A percentile compares a stretch with the other conserved stretches of the same genome.
These are phyloP conservation scores for Endogone sp. DNA, from an alignment of 192 early-diverging fungal species.

Conservation along the genomic window DNA sequence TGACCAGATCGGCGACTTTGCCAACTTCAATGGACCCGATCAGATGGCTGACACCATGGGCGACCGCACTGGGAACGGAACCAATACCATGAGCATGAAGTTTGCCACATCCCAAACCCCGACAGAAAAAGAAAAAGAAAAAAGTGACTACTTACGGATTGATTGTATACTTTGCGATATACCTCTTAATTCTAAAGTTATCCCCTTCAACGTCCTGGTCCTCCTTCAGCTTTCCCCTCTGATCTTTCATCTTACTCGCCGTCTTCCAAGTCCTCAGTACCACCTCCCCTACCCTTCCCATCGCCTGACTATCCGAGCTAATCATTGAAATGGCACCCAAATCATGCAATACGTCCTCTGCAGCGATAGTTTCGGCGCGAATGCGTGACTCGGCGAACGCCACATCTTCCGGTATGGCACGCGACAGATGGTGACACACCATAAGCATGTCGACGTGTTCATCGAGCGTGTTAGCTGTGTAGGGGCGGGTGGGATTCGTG, in stretches of 20 bases:
- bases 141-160: constrained; percentile 68
- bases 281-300: constrained; percentile 97
- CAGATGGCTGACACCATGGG: constrained; percentile 81
- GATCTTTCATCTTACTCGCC: constrained; percentile 91
- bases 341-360: constrained; percentile 95
- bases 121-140: not conserved
- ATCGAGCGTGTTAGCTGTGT: constrained; percentile 91
- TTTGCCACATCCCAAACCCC: too few relatives aligned
- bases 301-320: constrained; percentile 91
- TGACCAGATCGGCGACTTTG: constrained; percentile 91
- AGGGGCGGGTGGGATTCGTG: constrained; percentile 96
- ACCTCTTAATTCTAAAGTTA: constrained; percentile 86
- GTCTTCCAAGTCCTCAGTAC: constrained; percentile 91
- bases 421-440: constrained; percentile 96
- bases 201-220: constrained; percentile 59
- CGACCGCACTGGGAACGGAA: constrained; percentile 61
- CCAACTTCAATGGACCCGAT: constrained; percentile 92
- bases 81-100: too few relatives aligned
- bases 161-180: constrained; percentile 97
- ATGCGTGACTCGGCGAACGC: constrained; percentile 97
- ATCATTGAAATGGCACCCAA: constrained; percentile 94
- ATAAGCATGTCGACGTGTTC: constrained; percentile 99
- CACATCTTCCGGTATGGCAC: constrained; percentile 92
- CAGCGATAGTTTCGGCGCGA: constrained; percentile 94
- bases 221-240: constrained; percentile 60